Conservation (phyloP, 495 filamentous ascomycete genomes). For the Penicillium crystallinum region DNA sequence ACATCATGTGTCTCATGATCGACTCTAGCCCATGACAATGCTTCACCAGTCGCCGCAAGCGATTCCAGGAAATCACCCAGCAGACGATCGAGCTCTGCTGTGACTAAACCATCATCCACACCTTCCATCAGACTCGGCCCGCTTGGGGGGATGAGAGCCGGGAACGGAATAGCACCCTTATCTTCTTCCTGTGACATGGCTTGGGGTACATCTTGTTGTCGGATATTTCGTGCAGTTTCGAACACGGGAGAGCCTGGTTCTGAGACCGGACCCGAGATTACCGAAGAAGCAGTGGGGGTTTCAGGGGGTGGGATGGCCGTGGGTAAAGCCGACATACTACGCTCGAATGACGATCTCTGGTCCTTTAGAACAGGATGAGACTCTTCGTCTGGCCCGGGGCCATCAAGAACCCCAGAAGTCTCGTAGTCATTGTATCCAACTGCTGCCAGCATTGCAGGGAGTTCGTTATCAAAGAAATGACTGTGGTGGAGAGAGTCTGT, state of each 20-base stretch:
- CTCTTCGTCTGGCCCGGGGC: slow-evolving; percentile 40
- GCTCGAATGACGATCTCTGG: slow-evolving; percentile 2
- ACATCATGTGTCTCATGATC: slow-evolving; percentile 5
- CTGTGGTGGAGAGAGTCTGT: slow-evolving; percentile 5
- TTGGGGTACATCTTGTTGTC: slow-evolving; percentile 9
- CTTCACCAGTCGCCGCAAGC: slow-evolving; percentile 32
- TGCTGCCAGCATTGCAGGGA: slow-evolving; percentile 20
- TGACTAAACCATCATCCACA: slow-evolving; percentile 28
- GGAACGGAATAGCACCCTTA: slow-evolving; percentile 23
- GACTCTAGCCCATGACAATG: slow-evolving; percentile 19
- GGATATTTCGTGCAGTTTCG: slow-evolving; percentile 25
- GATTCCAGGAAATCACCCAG: slow-evolving; percentile 37
- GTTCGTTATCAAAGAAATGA: slow-evolving; percentile 19
- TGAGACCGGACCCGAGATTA: slow-evolving; percentile 8
- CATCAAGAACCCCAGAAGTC: slow-evolving; percentile 26
- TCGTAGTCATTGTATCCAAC: slow-evolving; percentile 21
- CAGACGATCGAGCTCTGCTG: slow-evolving; percentile 35
- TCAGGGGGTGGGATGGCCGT: slow-evolving; percentile 13
- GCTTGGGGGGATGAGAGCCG: slow-evolving; percentile 30
- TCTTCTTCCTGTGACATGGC: slow-evolving; percentile 1
- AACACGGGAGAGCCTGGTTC: slow-evolving; percentile 28
- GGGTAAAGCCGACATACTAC: slow-evolving; percentile 8
- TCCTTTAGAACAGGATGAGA: slow-evolving; percentile 18
- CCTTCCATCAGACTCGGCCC: slow-evolving; percentile 31
- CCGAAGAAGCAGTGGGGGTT: slow-evolving; percentile 3